These are phyloP conservation scores for Penicillium atrosanguineum DNA, from an alignment of 495 filamentous ascomycete genomes.

Conservation along the genomic window DNA sequence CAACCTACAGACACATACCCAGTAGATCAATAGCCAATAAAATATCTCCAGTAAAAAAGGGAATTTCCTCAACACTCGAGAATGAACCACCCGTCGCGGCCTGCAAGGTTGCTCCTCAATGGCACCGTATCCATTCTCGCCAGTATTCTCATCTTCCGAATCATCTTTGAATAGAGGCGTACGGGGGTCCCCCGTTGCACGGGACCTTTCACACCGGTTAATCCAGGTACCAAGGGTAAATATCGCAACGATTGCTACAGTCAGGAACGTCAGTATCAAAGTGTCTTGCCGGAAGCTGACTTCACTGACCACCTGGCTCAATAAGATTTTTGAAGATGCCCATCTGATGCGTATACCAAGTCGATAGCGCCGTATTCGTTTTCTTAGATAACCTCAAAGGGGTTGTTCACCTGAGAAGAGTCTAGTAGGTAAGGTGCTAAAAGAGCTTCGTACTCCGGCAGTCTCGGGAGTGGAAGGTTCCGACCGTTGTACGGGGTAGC, in stretches of 20 bases:
- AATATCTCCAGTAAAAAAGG: conserved; percentile 59
- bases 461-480: conserved; percentile 2
- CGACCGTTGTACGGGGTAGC: background rate
- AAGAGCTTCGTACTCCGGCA: background rate
- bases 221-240: conserved; percentile 23
- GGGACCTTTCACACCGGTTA: conserved; percentile 12
- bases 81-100: background rate
- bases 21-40: conserved; percentile 67
- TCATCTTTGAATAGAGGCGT: conserved; percentile 16
- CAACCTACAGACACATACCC: conserved; percentile 29
- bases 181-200: conserved; percentile 3
- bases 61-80: conserved; percentile 40
- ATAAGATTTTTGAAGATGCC: conserved; percentile 17
- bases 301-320: conserved; percentile 23
- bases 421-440: background rate
- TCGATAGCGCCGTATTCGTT: background rate
- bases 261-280: background rate
- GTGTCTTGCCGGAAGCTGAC: background rate
- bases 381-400: too few species aligned
- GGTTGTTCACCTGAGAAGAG: background rate
- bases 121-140: background rate
- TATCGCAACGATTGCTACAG: conserved; percentile 19
- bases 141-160: conserved; percentile 3
- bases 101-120: background rate
- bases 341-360: conserved; percentile 5